Base-by-base conservation (phyloP, 257 asterid genomes). In the Salvia splendens region DNA sequence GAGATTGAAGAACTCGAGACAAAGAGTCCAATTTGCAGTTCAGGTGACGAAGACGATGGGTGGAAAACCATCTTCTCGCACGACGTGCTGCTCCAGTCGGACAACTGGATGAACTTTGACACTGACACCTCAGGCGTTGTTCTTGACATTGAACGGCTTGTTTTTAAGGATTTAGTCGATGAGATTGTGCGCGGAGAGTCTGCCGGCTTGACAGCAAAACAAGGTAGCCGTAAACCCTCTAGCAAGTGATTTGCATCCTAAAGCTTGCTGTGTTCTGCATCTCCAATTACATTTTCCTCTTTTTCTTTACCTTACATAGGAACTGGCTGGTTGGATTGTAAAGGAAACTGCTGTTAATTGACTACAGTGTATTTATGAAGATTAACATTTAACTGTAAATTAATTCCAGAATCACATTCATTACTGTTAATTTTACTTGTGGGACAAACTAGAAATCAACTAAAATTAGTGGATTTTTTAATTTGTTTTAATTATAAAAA, bases 121-220 rank as follows among this genome's bases (percentile, higher is more conserved):
- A 78, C 48, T 45, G 93, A 84, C 53, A 61, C 81, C 67, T 84
- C 98, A 20, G 83, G 84, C 32, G 73, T 83, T 2, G 87, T 86
- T 6, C 89, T 92, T 38, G 89, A 89, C 65, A 74, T 89, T 15
- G 98, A 92, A 65, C 86, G 98, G 48, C 74, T 79, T 77, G 77
- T 92, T 64, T 92, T 87, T 53, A 92, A 89, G 59, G 98, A 92
- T 70, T 80, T 92, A 74, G 85, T 92, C 41, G 78, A 80, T 48
- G 98, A 92, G 72, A 68, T 89, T 53, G 94, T 92, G 76, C 72
- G 78, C 17, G 96, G 96, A 6, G 88, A 83, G 67, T 80, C 82
- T 48, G 68, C 73, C 62, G 85, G 85, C 62, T 71, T 61, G 77
- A 73, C 61, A 48, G 70, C 48, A 17, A 91, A 84, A 62, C 81